These are phyloP conservation scores for Coleophoma eucalyptorum DNA, from an alignment of 2,329 filamentous ascomycete genomes.

Conservation along the genomic window DNA sequence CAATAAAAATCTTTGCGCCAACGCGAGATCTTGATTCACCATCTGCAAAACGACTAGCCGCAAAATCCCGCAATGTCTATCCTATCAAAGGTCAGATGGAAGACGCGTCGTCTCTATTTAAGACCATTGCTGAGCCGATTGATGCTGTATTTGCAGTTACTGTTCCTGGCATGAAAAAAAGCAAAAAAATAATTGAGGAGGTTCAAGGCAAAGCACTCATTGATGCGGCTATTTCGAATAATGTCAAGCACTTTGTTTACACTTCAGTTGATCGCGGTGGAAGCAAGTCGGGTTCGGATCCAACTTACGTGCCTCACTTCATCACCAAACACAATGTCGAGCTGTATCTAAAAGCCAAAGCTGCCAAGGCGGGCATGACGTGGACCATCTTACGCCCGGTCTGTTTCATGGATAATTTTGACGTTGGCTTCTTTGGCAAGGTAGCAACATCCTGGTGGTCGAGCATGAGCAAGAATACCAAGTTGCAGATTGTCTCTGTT, in stretches of 20 bases:
- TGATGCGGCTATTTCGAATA: slow-evolving; percentile 42
- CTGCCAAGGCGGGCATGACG: slow-evolving; percentile 19
- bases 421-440: slow-evolving; percentile 1
- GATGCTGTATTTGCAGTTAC: slow-evolving; percentile 61
- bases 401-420: slow-evolving; percentile 47
- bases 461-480: slow-evolving; percentile 21
- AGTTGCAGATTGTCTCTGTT: slow-evolving; percentile 29
- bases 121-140: slow-evolving; percentile 29
- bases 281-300: slow-evolving; percentile 32
- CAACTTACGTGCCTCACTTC: slow-evolving; percentile 49
- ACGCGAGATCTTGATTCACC: slow-evolving; percentile 12
- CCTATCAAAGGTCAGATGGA: slow-evolving; percentile 53
- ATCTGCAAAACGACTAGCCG: background rate
- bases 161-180: slow-evolving; percentile 3
- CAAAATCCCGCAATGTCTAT: slow-evolving; percentile 39
- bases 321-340: slow-evolving; percentile 49
- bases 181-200: slow-evolving; percentile 29
- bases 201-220: slow-evolving; percentile 46
- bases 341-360: slow-evolving; percentile 41
- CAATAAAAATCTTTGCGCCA: background rate
- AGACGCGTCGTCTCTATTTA: slow-evolving; percentile 44
- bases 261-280: slow-evolving; percentile 51
- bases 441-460: slow-evolving; percentile 1
- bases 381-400: slow-evolving; percentile 54
- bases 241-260: slow-evolving; percentile 50